phyloP scores from a whole-genome alignment of 176 grass and related monocot species.

The Hsuehochloa calcarea region DNA sequence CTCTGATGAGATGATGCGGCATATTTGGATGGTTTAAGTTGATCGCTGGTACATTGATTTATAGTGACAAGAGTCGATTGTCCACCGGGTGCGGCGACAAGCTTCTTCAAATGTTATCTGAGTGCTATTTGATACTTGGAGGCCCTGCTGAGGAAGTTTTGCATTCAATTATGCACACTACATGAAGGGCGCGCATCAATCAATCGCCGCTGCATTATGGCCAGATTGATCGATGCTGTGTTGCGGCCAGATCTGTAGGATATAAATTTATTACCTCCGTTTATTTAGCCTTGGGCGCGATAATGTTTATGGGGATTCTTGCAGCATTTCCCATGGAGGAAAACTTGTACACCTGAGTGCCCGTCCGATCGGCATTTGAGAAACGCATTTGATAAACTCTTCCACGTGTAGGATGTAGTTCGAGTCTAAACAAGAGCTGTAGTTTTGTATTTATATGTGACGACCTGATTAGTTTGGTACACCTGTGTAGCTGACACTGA shows the following conservation, averaged over 20 bases:
- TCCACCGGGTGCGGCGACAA: neutral
- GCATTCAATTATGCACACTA: constrained; percentile 54
- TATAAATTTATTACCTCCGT: constrained; percentile 57
- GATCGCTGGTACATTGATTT: constrained; percentile 33
- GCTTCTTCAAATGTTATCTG: constrained; percentile 40
- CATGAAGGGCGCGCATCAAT: constrained; percentile 14
- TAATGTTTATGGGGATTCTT: constrained; percentile 34
- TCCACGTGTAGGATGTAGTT: constrained; percentile 48
- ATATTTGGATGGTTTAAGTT: constrained; percentile 29
- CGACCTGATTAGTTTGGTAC: constrained; percentile 6
- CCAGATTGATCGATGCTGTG: constrained; percentile 39
- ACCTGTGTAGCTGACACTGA: constrained; percentile 23
- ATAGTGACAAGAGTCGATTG: constrained; percentile 24
- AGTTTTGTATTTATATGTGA: constrained; percentile 48
- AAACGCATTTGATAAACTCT: constrained; percentile 6
- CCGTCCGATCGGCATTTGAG: neutral
- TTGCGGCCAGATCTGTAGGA: constrained; percentile 46
- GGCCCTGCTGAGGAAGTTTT: constrained; percentile 49
- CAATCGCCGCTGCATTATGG: constrained; percentile 36
- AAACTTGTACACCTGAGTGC: constrained; percentile 27
- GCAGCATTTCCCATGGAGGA: constrained; percentile 10
- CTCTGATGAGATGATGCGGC: constrained; percentile 13
- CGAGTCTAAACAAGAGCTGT: constrained; percentile 27
- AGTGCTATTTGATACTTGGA: constrained; percentile 42
- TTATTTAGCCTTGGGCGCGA: constrained; percentile 41